Conservation (phyloP, 2,329 filamentous ascomycete species). For the Biscogniauxia mediterranea region DNA sequence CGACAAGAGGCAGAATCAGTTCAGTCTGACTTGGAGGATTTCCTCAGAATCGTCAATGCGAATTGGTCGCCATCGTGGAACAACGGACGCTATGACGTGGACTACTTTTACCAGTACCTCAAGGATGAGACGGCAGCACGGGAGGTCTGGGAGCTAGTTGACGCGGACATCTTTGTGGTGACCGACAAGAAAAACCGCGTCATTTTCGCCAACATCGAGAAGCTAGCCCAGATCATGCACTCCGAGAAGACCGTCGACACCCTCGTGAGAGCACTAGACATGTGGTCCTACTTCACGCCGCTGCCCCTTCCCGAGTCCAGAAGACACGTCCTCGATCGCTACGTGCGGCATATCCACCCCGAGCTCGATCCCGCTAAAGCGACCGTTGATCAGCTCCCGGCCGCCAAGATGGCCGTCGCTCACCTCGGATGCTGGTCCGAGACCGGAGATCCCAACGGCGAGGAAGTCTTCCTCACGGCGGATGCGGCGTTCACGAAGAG, state of each 20-base stretch:
- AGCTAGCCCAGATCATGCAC: constrained; percentile 10
- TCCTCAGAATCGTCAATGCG: neutral
- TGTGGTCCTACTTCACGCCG: constrained; percentile 17
- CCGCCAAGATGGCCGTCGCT: neutral
- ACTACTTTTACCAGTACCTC: constrained; percentile 13
- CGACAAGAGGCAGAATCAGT: neutral
- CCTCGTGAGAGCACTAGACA: constrained; percentile 9
- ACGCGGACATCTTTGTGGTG: constrained; percentile 9
- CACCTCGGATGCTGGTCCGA: neutral
- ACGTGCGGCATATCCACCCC: constrained; percentile 16
- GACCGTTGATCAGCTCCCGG: neutral
- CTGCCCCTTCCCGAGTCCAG: constrained; percentile 13
- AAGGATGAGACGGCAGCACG: constrained; percentile 8
- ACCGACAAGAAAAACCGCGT: constrained; percentile 13
- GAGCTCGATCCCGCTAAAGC: constrained; percentile 14
- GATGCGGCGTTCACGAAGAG: neutral
- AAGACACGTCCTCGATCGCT: constrained; percentile 16
- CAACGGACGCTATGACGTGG: neutral
- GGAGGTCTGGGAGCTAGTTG: constrained; percentile 8
- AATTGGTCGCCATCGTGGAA: constrained; percentile 3
- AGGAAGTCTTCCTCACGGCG: neutral
- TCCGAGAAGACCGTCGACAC: constrained; percentile 1
- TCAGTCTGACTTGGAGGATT: neutral
- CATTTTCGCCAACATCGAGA: constrained; percentile 19
- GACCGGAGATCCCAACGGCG: neutral